Base-by-base conservation (phyloP, 768 basidiomycete species). In the Mycena rosella region DNA sequence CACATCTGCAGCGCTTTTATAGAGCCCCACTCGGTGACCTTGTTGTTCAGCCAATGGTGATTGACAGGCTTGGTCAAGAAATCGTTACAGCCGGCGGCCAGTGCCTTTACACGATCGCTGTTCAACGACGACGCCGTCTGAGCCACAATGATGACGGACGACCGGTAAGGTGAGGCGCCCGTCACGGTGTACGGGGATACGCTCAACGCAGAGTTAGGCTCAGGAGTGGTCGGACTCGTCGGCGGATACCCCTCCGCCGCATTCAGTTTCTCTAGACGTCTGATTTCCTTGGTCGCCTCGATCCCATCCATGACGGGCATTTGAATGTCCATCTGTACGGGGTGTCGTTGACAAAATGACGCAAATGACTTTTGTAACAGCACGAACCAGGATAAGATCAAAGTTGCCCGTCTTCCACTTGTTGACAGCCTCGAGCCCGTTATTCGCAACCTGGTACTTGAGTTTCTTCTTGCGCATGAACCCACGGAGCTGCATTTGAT, bases 221-320 rank as follows among this genome's bases (percentile, higher is more conserved):
- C 73, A 36, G 95, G 91, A 14, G 83, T 83, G 20, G 86, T 83
- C 4, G 94, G 92, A 0, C 91, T 93, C 11, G 87, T 80, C 13
- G 91, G 90, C 47, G 88, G 90, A 73, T 87, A 91, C 10, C 89
- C 91, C 49, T 89, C 87, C 52, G 87, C 82, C 55, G 89, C 87
- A 66, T 86, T 89, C 40, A 79, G 67, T 73, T 89, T 91, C 76
- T 99, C 97, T 47, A 96, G 79, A 60, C 90, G 88, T 57, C 98
- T 87, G 65, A 99, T 99, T 78, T 96, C 94, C 74, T 96, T 96
- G 5, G 98, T 99, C 9, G 98, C 98, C 76, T 95, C 89, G 54
- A 99, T 98, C 36, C 98, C 98, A 79, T 97, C 95, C 94, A 98
- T 99, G 72, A 99, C 91, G 11, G 98, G 98, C 89, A 99, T 96